Percentiles rank a stretch among this genome's conserved stretches.
Evolutionary conservation across 73 alveolate species (phyloP).

Genomic region (Paraurostyla sp.): DNA sequence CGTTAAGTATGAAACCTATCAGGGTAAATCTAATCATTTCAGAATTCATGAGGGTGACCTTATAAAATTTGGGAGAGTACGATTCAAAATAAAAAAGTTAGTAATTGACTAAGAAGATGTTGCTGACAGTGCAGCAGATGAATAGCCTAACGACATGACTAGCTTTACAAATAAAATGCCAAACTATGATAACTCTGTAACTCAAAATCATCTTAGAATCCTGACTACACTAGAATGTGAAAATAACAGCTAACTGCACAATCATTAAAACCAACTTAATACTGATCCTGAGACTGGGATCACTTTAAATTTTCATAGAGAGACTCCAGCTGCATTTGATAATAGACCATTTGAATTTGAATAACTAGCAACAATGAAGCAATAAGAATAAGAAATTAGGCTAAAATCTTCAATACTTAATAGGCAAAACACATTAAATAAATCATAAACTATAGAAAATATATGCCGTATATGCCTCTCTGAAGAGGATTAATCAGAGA

Average conservation of each 20-base stretch:
- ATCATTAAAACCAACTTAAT: background rate
- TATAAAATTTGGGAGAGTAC: constrained; percentile 76
- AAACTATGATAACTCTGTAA: background rate
- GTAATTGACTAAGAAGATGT: constrained; percentile 28
- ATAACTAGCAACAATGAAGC: background rate
- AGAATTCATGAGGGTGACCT: constrained; percentile 63
- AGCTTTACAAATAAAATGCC: background rate
- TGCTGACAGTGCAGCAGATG: constrained; percentile 48
- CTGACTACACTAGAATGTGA: constrained; percentile 32
- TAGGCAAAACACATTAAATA: constrained; percentile 10
- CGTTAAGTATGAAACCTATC: constrained; percentile 39
- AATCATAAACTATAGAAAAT: constrained; percentile 17
- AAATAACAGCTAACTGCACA: background rate
- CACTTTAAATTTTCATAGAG: constrained; percentile 48
- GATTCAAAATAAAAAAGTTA: constrained; percentile 62
- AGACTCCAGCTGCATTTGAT: constrained; percentile 47
- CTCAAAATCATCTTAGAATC: background rate
- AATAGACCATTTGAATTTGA: constrained; percentile 46
- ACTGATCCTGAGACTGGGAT: constrained; percentile 59
- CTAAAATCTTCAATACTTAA: constrained; percentile 1
- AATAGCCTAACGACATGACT: background rate
- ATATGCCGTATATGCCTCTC: constrained; percentile 77
- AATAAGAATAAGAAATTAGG: constrained; percentile 9
- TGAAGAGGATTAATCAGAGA: constrained; percentile 38
- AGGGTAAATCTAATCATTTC: background rate